Conservation (phyloP, 2,329 filamentous ascomycete species). For the Hypoxylon sp. region DNA sequence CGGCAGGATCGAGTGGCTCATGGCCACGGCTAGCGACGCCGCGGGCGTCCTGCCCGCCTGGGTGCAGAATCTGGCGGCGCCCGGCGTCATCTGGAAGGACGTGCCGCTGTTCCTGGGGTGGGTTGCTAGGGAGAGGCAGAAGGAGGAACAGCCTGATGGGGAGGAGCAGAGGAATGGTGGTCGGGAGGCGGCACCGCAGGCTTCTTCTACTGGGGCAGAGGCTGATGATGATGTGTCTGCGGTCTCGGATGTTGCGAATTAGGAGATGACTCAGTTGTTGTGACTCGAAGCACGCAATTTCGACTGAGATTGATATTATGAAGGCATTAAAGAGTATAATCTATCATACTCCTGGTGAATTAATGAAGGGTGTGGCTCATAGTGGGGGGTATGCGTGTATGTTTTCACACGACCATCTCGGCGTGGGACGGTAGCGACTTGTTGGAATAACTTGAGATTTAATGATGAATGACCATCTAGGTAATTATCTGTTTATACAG, state of each 20-base stretch:
- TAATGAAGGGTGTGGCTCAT: too few relatives aligned
- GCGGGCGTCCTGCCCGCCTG: slow-evolving; percentile 71
- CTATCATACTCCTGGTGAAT: too few relatives aligned
- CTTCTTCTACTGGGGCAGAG: slow-evolving; percentile 31
- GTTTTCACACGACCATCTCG: too few relatives aligned
- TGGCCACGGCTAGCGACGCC: slow-evolving; percentile 79
- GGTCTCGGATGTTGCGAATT: slow-evolving; percentile 24
- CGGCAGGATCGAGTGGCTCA: slow-evolving; percentile 72
- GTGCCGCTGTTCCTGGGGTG: slow-evolving; percentile 73
- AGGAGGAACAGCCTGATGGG: slow-evolving; percentile 14
- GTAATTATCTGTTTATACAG: too few relatives aligned
- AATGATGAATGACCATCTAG: too few relatives aligned
- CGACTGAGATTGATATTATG: slow-evolving; percentile 23
- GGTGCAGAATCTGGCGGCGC: slow-evolving; percentile 71
- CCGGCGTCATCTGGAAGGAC: slow-evolving; percentile 73
- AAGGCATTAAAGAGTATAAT: slow-evolving; percentile 20
- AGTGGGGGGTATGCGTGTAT: too few relatives aligned
- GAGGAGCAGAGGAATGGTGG: slow-evolving; percentile 2
- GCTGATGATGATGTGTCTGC: slow-evolving; percentile 17
- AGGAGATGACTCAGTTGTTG: not conserved
- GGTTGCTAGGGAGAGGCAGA: slow-evolving; percentile 58
- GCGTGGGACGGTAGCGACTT: too few relatives aligned
- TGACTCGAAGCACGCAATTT: slow-evolving; percentile 17
- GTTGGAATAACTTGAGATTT: too few relatives aligned
- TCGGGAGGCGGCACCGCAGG: slow-evolving; percentile 5